phyloP scores from a whole-genome alignment of 2,329 filamentous ascomycete species.

The Plenodomus tracheiphilus region DNA sequence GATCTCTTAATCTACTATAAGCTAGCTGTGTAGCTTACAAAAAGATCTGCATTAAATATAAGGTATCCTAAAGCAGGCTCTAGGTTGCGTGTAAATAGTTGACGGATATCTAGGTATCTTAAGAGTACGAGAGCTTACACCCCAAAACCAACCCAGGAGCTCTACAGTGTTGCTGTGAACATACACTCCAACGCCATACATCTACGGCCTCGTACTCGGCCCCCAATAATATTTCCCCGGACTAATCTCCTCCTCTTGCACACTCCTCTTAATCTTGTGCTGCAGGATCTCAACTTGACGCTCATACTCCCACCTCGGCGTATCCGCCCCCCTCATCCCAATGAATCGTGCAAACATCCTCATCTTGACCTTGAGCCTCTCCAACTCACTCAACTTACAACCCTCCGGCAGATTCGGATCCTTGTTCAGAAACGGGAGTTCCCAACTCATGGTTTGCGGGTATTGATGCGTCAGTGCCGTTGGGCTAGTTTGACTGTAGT shows the following conservation, averaged over 20 bases:
- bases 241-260: constrained; percentile 21
- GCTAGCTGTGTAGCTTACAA: no score
- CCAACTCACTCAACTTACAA: constrained; percentile 40
- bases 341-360: constrained; percentile 75
- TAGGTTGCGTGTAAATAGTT: no score
- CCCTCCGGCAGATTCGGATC: constrained; percentile 17
- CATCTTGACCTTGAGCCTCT: constrained; percentile 60
- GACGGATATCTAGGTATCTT: no score
- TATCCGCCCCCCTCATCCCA: constrained; percentile 66
- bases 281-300: constrained; percentile 42
- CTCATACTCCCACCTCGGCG: constrained; percentile 53
- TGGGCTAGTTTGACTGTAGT: constrained; percentile 72
- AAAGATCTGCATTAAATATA: no score
- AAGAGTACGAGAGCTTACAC: no score
- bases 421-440: constrained; percentile 44
- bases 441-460: constrained; percentile 70
- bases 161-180: no score
- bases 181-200: no score
- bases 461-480: constrained; percentile 57
- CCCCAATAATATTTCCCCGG: not conserved
- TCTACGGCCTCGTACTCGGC: not conserved
- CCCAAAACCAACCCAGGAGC: no score
- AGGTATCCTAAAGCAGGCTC: no score
- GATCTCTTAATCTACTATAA: no score
- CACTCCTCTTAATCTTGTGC: constrained; percentile 29